Evolutionary conservation across 2,329 filamentous ascomycete genomes (phyloP), one percentile per base, ranked within the genome.

Genomic region (Dryadomyces sulphureus): DNA sequence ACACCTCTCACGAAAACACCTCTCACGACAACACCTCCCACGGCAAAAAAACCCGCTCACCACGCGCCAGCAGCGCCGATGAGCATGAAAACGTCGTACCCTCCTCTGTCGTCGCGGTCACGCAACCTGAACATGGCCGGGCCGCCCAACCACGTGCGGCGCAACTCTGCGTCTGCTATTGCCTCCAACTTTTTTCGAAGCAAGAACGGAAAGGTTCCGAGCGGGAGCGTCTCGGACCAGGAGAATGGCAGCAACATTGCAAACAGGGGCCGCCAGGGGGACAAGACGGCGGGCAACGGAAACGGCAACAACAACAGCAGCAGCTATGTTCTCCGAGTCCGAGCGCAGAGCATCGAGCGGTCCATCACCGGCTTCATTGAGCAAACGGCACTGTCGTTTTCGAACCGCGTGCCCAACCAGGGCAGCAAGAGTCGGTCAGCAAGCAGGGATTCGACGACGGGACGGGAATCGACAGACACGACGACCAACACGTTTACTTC

Each of bases 91-190:
- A 19, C 43, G 20, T 49, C 46, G 7, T 57, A 55, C 32, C 59
- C 59, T 2, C 59, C 58, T 1, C 56, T 57, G 0, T 55, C 59
- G 16, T 62, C 60, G 7, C 55, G 57, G 21, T 57, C 58, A 9
- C 57, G 56, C 12, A 56, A 54, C 41, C 41, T 61, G 25, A 56
- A 54, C n/a, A 53, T 53, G 12, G 47, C 43, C 22, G 48, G 50
- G 1, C 40, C 47, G 9, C 38, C 25, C 6, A 43, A 43, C 20
- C 49, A 54, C 20, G 42, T 30, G 17, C 54, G 55, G 1, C 54
- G 52, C 20, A 54, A 53, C 16, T 52, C 53, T 1, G 36, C 38
- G 5, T 45, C 50, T 2, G 32, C 45, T 8, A 19, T 46, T 2
- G n/a, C 21, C 41, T 48, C 49, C 7, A 52, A 43, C 8, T 48